Base-by-base conservation (phyloP, 1,284 basidiomycete genomes). In the Ganoderma meredithae region DNA sequence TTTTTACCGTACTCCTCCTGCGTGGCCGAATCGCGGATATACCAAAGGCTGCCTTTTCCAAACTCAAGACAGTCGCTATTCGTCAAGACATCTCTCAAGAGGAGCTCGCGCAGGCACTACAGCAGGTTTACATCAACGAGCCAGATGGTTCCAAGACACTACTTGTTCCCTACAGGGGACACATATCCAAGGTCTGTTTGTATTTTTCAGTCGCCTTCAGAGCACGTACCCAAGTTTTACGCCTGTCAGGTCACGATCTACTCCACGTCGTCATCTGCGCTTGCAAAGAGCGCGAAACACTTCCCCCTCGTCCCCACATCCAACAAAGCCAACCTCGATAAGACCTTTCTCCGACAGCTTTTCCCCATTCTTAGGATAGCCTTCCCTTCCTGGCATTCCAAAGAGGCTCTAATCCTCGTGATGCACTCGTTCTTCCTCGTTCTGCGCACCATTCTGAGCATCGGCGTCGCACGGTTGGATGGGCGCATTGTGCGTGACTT, bases 371-470 rank as follows among this genome's bases (percentile, higher is more conserved):
- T 97, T 0, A 87, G 89, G 19, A 88, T 97, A 69, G 90, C 92
- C 8, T 88, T 97, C 62, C 94, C 90, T 0, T 88, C 89, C 22
- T 85, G 88, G 74, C 83, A 83, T 12, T 90, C 92, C 4, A 93
- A 92, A 73, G 96, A 98, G 76, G 85, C 91, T 0, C 83, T 92
- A 53, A 85, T 98, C 44, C 85, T 99, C 19, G 76, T 89, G 4
- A 80, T 93, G 0, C 96, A 99, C 80, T 96, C 95, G 0, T 89
- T 87, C 72, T 98, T 99, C 82, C 87, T 99, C 62, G 87, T 99
- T 1, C 81, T 95, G 52, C 83, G 97, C 56, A 98, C 97, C 0
- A 87, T 95, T 1, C 84, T 98, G 43, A 95, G 94, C 74, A 89
- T 98, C 3, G 87, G 90, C 5, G 97, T 98, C 0, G 97, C 97